These are phyloP conservation scores for Cyberlindnera saturnus DNA, from an alignment of 805 yeast species.

Conservation along the genomic window DNA sequence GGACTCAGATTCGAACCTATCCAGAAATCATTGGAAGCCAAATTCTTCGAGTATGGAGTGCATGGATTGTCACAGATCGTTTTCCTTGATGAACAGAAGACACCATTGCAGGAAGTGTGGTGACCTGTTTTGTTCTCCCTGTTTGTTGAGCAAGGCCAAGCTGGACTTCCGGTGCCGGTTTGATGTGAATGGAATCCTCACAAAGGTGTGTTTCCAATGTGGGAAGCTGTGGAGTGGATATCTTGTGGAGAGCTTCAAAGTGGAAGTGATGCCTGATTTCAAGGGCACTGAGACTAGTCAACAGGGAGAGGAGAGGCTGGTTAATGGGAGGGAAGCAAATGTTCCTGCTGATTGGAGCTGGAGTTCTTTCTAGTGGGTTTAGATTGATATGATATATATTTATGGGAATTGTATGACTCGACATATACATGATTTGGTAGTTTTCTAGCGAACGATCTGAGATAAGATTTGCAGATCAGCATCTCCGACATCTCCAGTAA, in stretches of 20 bases:
- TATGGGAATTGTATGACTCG: not conserved
- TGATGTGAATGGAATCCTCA: conserved; percentile 51
- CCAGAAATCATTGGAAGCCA: conserved; percentile 56
- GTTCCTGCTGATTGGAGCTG: conserved; percentile 67
- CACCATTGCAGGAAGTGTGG: conserved; percentile 77
- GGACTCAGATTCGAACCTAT: conserved; percentile 1
- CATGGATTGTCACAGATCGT: conserved; percentile 49
- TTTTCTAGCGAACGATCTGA: no score
- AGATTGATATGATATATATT: not conserved
- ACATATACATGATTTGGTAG: no score
- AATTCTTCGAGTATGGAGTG: conserved; percentile 54
- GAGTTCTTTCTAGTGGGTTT: conserved; percentile 36
- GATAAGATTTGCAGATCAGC: no score
- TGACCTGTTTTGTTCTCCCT: conserved; percentile 57
- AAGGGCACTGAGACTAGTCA: conserved; percentile 2
- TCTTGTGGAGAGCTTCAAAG: conserved; percentile 21
- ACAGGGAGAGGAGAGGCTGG: not conserved
- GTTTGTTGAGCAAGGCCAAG: conserved; percentile 45
- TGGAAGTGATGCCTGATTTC: conserved; percentile 13
- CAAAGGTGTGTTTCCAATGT: conserved; percentile 56
- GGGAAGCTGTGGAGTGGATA: conserved; percentile 45
- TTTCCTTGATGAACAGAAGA: conserved; percentile 59
- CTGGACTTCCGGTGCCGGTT: conserved; percentile 33
- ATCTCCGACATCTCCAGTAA: no score
- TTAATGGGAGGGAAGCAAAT: conserved; percentile 11